A percentile compares a stretch with the other conserved stretches of the same genome.
Evolutionary conservation across 23 red algal species (phyloP).

Genomic region (Gracilaria caudata): DNA sequence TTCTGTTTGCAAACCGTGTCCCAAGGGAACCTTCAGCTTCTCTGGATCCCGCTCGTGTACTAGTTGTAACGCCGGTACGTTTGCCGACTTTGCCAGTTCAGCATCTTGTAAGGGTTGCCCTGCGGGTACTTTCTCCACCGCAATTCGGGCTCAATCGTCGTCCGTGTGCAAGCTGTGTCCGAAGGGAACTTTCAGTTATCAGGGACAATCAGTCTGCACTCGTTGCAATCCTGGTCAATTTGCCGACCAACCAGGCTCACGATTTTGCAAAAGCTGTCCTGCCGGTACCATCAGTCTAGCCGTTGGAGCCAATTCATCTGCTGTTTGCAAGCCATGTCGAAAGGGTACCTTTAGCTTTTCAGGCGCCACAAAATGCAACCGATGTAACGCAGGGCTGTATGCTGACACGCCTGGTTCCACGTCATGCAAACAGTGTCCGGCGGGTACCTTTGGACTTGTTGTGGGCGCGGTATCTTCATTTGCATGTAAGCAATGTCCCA

Average conservation of each 20-base stretch:
- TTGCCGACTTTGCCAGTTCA: conserved; percentile 41
- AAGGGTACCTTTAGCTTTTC: conserved; percentile 40
- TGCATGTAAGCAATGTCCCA: conserved; percentile 22
- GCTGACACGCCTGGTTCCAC: conserved; percentile 16
- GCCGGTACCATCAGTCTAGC: conserved; percentile 20
- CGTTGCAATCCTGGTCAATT: conserved; percentile 24
- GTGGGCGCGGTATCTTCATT: conserved; percentile 18
- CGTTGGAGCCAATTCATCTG: conserved; percentile 1
- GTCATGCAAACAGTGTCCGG: conserved; percentile 56
- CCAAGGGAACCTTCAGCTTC: conserved; percentile 48
- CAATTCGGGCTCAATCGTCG: conserved; percentile 2
- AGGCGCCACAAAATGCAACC: conserved; percentile 37
- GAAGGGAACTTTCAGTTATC: conserved; percentile 34
- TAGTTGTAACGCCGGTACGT: conserved; percentile 33
- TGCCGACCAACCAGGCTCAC: conserved; percentile 29
- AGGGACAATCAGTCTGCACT: conserved; percentile 25
- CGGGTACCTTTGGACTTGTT: conserved; percentile 46
- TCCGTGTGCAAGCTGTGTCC: conserved; percentile 59
- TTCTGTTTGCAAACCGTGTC: conserved; percentile 19
- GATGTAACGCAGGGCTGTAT: conserved; percentile 38
- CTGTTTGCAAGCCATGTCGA: conserved; percentile 33
- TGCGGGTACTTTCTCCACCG: conserved; percentile 20
- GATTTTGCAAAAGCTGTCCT: conserved; percentile 28
- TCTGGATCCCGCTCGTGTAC: conserved; percentile 28
- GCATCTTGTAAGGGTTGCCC: conserved; percentile 43